These are phyloP conservation scores for Crithidia bombi DNA, from an alignment of 208 protist species.

Conservation along the genomic window DNA sequence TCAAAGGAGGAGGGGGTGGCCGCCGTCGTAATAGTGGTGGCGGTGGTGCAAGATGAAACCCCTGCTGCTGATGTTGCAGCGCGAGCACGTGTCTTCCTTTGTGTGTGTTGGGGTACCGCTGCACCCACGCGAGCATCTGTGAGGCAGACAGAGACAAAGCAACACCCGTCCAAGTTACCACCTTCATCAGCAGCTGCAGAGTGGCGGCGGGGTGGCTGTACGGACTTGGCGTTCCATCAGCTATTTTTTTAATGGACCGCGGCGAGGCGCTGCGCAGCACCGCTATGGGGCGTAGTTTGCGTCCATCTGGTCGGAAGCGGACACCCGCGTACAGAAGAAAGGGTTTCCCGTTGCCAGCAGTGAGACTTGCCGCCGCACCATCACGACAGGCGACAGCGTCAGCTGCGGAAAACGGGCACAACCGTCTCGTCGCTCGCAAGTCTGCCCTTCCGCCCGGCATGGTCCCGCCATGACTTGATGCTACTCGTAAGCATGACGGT, in stretches of 20 bases:
- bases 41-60: not conserved
- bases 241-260: conserved; percentile 29
- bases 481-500: too few species aligned
- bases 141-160: not conserved
- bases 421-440: not conserved
- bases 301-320: conserved; percentile 57
- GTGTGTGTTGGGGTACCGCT: not conserved
- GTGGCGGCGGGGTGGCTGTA: conserved; percentile 11
- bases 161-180: not conserved
- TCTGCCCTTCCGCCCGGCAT: too few species aligned
- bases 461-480: too few species aligned
- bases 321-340: conserved; percentile 58
- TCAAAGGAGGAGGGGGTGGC: too few species aligned
- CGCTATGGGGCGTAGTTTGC: conserved; percentile 81
- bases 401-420: not conserved
- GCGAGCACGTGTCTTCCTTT: not conserved
- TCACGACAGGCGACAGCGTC: not conserved
- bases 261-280: conserved; percentile 37
- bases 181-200: conserved; percentile 2
- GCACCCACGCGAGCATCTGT: not conserved
- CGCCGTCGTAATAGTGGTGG: not conserved
- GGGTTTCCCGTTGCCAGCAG: not conserved
- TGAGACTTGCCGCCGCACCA: conserved; percentile 6
- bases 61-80: not conserved
- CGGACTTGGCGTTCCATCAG: conserved; percentile 26